Percentiles rank a stretch among this genome's conserved stretches.
phyloP scores from a whole-genome alignment of 148 eudicot genomes.

The Selenicereus undatus region DNA sequence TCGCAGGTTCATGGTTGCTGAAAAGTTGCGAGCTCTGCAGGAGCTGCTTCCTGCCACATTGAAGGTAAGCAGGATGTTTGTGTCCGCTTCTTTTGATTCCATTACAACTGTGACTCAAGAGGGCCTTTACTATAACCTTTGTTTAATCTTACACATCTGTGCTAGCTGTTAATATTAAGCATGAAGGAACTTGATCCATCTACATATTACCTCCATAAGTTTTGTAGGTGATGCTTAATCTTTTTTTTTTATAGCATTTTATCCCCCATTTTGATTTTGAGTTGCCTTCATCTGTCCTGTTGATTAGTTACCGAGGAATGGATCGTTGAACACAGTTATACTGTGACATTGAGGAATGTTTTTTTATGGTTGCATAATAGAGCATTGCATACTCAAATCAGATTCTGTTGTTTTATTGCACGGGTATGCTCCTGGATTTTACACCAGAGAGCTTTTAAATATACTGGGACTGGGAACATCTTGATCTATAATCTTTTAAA shows the following conservation, averaged over 20 bases:
- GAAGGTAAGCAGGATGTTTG: conserved; percentile 14
- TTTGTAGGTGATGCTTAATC: background rate
- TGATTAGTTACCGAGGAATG: background rate
- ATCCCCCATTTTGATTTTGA: no score
- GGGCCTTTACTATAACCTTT: background rate
- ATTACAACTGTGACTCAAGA: background rate
- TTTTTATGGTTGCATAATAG: background rate
- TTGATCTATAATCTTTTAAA: background rate
- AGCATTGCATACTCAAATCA: background rate
- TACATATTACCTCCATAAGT: background rate
- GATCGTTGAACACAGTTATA: background rate
- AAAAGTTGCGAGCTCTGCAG: conserved; percentile 19
- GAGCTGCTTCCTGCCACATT: conserved; percentile 23
- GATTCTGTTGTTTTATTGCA: background rate
- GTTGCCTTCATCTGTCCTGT: background rate
- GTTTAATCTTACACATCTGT: no score
- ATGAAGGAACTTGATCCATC: background rate
- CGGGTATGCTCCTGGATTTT: background rate
- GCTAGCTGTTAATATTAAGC: background rate
- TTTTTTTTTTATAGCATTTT: background rate
- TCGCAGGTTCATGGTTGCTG: conserved; percentile 11
- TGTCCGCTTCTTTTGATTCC: background rate
- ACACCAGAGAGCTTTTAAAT: background rate
- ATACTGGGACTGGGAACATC: background rate
- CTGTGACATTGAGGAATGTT: background rate